Percentiles rank a stretch among this genome's conserved stretches.
phyloP scores from a whole-genome alignment of 2,329 filamentous ascomycete genomes.

The Mycocentrospora acerina region DNA sequence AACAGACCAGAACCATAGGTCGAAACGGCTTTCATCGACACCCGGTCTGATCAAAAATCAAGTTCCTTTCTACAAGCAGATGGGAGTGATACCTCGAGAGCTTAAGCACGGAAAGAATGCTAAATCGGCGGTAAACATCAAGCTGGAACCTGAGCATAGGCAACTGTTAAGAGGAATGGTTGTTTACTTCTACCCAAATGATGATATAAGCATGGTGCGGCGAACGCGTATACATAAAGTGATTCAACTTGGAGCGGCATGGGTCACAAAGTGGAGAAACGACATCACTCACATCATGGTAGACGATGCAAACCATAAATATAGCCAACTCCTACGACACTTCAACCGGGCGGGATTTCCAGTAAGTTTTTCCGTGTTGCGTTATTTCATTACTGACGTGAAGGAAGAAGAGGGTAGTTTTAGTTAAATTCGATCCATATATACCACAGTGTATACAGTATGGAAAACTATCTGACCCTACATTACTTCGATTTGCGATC shows the following conservation, averaged over 20 bases:
- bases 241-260: conserved; percentile 64
- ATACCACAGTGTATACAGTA: conserved; percentile 48
- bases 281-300: conserved; percentile 77
- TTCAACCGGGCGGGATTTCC: conserved; percentile 54
- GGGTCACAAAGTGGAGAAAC: conserved; percentile 60
- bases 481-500: conserved; percentile 61
- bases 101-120: conserved; percentile 31
- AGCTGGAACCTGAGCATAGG: conserved; percentile 31
- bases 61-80: conserved; percentile 28
- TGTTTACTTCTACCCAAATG: conserved; percentile 73
- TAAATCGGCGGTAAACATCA: conserved; percentile 32
- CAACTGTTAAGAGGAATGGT: conserved; percentile 38
- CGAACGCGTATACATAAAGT: conserved; percentile 73
- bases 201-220: conserved; percentile 68
- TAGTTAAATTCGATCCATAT: conserved; percentile 53
- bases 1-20: conserved; percentile 5
- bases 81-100: conserved; percentile 34
- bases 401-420: conserved; percentile 42
- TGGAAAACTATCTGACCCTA: conserved; percentile 50
- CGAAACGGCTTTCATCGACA: conserved; percentile 27
- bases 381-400: conserved; percentile 5
- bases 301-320: conserved; percentile 65
- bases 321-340: conserved; percentile 62
- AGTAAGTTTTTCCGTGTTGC: conserved; percentile 46
- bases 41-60: conserved; percentile 16